Evolutionary conservation across 2,329 filamentous ascomycete genomes (phyloP).

Genomic region (Aureobasidium mangrovei): DNA sequence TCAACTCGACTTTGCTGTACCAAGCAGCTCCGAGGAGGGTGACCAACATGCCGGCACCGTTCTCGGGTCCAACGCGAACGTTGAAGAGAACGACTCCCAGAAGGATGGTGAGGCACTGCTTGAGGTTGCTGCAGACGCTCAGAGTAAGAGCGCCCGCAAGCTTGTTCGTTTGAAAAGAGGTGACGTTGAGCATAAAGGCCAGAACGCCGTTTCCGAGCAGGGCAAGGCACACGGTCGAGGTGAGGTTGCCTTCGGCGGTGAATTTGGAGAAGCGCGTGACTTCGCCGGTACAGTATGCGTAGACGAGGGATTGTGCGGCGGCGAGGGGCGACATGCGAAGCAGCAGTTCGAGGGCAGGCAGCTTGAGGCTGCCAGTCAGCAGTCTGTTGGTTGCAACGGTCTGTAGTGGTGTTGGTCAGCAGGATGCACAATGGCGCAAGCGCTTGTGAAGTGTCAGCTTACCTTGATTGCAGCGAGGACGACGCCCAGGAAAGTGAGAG

Average conservation of each 20-base stretch:
- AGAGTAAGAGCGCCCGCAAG: constrained; percentile 31
- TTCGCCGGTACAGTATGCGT: constrained; percentile 47
- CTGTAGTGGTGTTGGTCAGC: constrained; percentile 14
- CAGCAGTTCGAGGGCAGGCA: constrained; percentile 53
- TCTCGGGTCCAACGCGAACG: constrained; percentile 30
- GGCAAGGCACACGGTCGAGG: constrained; percentile 18
- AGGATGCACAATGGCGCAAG: background rate
- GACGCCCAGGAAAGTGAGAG: constrained; percentile 31
- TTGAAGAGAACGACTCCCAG: constrained; percentile 31
- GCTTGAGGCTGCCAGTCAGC: constrained; percentile 52
- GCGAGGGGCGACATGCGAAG: constrained; percentile 55
- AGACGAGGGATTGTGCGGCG: constrained; percentile 46
- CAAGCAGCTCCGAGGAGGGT: constrained; percentile 48
- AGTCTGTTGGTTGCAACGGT: constrained; percentile 56
- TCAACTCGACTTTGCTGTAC: constrained; percentile 51
- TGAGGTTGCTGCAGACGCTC: constrained; percentile 30
- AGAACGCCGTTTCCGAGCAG: constrained; percentile 27
- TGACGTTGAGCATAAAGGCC: constrained; percentile 29
- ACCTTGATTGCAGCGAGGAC: constrained; percentile 36
- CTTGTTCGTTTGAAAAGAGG: constrained; percentile 33
- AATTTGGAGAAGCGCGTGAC: constrained; percentile 19
- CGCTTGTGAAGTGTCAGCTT: background rate
- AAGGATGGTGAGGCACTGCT: constrained; percentile 30
- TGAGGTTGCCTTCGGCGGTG: constrained; percentile 21
- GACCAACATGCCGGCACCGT: constrained; percentile 47